These are phyloP conservation scores for Mycena haematopus DNA, from an alignment of 768 basidiomycete genomes.

Conservation along the genomic window DNA sequence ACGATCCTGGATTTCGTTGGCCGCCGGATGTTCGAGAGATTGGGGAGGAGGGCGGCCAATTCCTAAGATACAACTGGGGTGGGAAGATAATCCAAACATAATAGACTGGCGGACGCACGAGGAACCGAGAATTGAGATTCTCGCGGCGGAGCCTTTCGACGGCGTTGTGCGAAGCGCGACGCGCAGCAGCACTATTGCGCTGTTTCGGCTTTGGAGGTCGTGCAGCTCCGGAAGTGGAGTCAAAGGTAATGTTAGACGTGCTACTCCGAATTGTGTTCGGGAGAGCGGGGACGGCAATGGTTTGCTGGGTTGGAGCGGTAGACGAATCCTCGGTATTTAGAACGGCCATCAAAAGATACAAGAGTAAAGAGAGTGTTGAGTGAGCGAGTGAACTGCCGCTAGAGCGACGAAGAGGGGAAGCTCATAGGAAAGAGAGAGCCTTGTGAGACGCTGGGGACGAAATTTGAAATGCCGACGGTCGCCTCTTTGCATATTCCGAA, in stretches of 20 bases:
- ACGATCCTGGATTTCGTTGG: conserved; percentile 85
- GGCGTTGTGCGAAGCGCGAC: conserved; percentile 82
- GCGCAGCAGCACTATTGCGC: conserved; percentile 76
- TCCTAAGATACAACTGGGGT: conserved; percentile 46
- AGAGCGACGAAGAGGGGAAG: not conserved
- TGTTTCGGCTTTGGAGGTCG: conserved; percentile 6
- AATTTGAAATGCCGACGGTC: conserved; percentile 2
- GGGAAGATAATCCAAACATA: not conserved
- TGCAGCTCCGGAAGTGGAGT: not conserved
- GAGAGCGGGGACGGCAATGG: conserved; percentile 1
- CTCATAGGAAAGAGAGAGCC: not conserved
- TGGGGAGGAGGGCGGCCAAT: conserved; percentile 76
- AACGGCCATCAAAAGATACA: not conserved
- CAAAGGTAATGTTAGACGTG: not conserved
- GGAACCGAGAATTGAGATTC: conserved; percentile 75
- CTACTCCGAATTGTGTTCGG: not conserved
- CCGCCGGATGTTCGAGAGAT: conserved; percentile 71
- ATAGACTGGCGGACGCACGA: conserved; percentile 50
- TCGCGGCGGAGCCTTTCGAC: conserved; percentile 80
- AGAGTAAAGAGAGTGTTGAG: not conserved
- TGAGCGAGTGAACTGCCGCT: conserved; percentile 4
- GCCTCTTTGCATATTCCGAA: not conserved
- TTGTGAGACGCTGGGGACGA: not conserved
- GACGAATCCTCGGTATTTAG: not conserved
- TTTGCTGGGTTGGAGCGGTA: not conserved